Conservation (phyloP, 805 yeast genomes). For the Candida quercuum region DNA sequence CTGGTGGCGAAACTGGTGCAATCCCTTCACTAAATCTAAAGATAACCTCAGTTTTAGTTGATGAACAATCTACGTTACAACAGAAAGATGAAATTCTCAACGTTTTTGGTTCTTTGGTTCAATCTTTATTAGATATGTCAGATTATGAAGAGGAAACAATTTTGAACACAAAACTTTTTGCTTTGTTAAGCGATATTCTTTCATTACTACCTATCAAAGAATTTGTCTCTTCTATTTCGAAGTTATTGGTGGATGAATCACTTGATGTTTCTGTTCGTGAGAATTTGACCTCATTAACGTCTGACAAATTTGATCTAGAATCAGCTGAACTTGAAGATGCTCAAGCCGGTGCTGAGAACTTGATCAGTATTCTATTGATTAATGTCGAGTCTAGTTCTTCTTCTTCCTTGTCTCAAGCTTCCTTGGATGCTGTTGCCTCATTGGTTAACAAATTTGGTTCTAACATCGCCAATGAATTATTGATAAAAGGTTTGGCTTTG, state of each 20-base stretch:
- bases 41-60: constrained; percentile 46
- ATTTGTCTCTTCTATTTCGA: constrained; percentile 59
- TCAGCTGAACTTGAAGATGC: constrained; percentile 45
- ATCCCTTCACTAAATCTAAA: constrained; percentile 48
- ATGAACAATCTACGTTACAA: constrained; percentile 21
- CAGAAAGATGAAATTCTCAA: constrained; percentile 7
- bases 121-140: constrained; percentile 12
- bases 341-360: constrained; percentile 42
- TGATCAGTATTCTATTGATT: constrained; percentile 44
- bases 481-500: constrained; percentile 44
- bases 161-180: constrained; percentile 31
- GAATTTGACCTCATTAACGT: constrained; percentile 57
- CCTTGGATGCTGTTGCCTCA: constrained; percentile 60
- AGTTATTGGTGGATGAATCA: constrained; percentile 26
- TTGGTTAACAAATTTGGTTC: constrained; percentile 60
- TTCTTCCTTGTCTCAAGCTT: constrained; percentile 56
- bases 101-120: constrained; percentile 18
- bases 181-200: constrained; percentile 55
- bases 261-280: constrained; percentile 47
- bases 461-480: constrained; percentile 38
- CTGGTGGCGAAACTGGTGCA: constrained; percentile 31
- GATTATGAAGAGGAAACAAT: constrained; percentile 22
- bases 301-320: constrained; percentile 67
- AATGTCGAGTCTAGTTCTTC: constrained; percentile 27
- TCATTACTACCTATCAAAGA: constrained; percentile 70